A percentile compares a stretch with the other conserved stretches of the same genome.
Conservation (phyloP, 2,329 filamentous ascomycete species). For the Fusarium torreyae region DNA sequence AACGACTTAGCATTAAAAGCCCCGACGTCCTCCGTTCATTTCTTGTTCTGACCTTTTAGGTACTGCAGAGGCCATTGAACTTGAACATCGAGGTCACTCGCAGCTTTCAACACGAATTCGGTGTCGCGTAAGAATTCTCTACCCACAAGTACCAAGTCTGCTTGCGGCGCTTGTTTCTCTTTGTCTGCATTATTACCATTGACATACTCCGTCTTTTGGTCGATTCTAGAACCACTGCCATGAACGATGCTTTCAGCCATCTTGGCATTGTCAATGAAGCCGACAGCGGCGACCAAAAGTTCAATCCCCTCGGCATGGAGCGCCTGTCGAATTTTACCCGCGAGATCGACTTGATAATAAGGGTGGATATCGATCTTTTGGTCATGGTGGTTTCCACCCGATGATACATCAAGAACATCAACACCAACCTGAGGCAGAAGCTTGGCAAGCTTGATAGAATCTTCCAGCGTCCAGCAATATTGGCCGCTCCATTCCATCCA, state of each 20-base stretch:
- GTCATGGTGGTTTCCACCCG: slow-evolving; percentile 76
- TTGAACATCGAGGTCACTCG: slow-evolving; percentile 78
- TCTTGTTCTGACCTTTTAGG: not conserved
- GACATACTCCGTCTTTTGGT: rapidly evolving
- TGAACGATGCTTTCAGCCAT: slow-evolving; percentile 64
- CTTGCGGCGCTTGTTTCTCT: slow-evolving; percentile 59
- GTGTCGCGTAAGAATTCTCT: slow-evolving; percentile 87
- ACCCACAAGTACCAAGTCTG: slow-evolving; percentile 80
- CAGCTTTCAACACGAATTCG: slow-evolving; percentile 80
- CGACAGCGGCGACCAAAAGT: slow-evolving; percentile 81
- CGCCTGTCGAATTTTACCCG: slow-evolving; percentile 78
- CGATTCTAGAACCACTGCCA: rapidly evolving
- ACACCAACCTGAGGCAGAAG: slow-evolving; percentile 80
- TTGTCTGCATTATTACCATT: slow-evolving; percentile 56
- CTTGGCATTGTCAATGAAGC: slow-evolving; percentile 77
- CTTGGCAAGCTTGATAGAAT: slow-evolving; percentile 58
- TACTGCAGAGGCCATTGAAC: slow-evolving; percentile 81
- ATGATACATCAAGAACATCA: slow-evolving; percentile 86
- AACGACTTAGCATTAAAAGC: too few relatives aligned
- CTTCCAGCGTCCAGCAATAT: slow-evolving; percentile 75
- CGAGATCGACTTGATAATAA: slow-evolving; percentile 82
- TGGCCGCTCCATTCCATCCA: slow-evolving; percentile 67
- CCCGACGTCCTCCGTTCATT: too few relatives aligned
- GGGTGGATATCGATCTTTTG: slow-evolving; percentile 73
- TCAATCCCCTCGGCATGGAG: slow-evolving; percentile 63